Evolutionary conservation across 2,329 filamentous ascomycete species (phyloP).

Genomic region (Aureobasidium lini): DNA sequence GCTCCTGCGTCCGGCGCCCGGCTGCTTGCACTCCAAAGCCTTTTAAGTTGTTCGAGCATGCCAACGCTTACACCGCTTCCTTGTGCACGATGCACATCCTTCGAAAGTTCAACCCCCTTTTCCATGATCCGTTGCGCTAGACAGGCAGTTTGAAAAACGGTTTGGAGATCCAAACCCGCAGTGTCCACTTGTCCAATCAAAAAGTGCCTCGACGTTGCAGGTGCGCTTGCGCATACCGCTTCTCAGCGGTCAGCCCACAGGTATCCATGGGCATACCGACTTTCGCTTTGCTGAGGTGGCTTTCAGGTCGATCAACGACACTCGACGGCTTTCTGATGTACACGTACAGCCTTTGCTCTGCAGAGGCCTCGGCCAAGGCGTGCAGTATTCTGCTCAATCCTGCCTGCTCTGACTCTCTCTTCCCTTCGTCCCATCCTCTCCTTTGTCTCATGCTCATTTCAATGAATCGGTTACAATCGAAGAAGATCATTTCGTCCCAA

Average conservation of each 20-base stretch:
- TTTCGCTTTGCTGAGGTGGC: background rate
- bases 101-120: background rate
- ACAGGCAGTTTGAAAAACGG: background rate
- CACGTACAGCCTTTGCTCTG: background rate
- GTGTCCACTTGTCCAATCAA: conserved; percentile 1
- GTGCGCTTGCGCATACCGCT: background rate
- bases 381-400: background rate
- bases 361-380: background rate
- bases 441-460: conserved; percentile 9
- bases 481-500: conserved; percentile 8
- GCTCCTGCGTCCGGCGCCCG: background rate
- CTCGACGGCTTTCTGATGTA: background rate
- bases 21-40: background rate
- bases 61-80: conserved; percentile 11
- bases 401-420: background rate
- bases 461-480: conserved; percentile 7
- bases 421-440: background rate
- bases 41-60: conserved; percentile 12
- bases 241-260: conserved; percentile 5
- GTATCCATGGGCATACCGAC: background rate
- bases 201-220: background rate
- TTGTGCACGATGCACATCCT: conserved; percentile 4
- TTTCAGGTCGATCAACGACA: conserved; percentile 1
- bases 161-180: background rate
- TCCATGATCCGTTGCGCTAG: conserved; percentile 3